Percentiles rank a stretch among this genome's conserved stretches.
Evolutionary conservation across 805 yeast species (phyloP).

Genomic region (Scheffersomyces stipitis): DNA sequence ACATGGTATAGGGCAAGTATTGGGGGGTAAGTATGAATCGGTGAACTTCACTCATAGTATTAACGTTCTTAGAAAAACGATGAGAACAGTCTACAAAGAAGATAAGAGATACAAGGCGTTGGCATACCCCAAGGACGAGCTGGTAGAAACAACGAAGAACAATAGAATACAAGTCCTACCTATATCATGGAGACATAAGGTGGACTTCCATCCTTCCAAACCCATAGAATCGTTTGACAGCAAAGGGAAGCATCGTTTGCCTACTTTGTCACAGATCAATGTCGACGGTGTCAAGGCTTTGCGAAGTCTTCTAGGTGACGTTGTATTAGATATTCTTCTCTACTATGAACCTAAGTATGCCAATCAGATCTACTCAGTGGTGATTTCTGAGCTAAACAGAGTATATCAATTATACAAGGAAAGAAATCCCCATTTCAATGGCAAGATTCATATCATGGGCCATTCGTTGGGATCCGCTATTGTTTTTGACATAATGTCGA

Average conservation of each 20-base stretch:
- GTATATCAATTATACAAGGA: conserved; percentile 58
- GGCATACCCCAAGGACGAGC: conserved; percentile 23
- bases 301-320: conserved; percentile 81
- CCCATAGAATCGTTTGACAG: conserved; percentile 33
- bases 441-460: conserved; percentile 80
- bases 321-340: conserved; percentile 77
- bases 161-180: conserved; percentile 83
- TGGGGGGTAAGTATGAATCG: conserved; percentile 75
- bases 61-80: conserved; percentile 58
- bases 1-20: conserved; percentile 92
- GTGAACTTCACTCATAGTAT: conserved; percentile 87
- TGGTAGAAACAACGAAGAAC: conserved; percentile 27
- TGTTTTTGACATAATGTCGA: conserved; percentile 67
- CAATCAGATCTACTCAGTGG: conserved; percentile 59
- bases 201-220: conserved; percentile 57
- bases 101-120: conserved; percentile 39
- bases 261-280: conserved; percentile 69
- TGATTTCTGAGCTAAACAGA: conserved; percentile 60
- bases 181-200: conserved; percentile 84
- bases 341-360: conserved; percentile 70
- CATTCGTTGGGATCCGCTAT: conserved; percentile 93
- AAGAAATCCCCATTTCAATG: conserved; percentile 71
- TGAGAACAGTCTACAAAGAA: conserved; percentile 49
- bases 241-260: conserved; percentile 47
- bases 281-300: conserved; percentile 76